Base-by-base conservation (phyloP, 768 basidiomycete genomes). In the Leccinum disarticulatum region DNA sequence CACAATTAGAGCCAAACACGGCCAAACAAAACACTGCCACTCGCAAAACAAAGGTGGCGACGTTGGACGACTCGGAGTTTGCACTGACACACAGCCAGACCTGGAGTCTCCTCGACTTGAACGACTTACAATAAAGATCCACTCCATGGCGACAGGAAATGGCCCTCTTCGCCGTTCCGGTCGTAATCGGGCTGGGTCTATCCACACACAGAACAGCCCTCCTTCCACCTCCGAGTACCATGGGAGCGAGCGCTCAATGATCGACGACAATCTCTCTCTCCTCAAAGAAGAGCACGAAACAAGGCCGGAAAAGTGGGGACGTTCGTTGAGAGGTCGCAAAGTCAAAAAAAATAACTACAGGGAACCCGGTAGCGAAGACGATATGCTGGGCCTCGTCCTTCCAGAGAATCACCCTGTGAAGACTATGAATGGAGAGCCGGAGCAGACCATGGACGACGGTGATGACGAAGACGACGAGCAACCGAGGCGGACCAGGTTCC, bases 341-440 rank as follows among this genome's bases (percentile, higher is more conserved):
- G 65, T 79, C 15, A 65, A 63, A 36, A 79, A 70, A 68, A 73
- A 63, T 41, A 69, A 62, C 6, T 84, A 84, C 68, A 71, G 68
- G 10, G 84, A 86, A 70, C 77, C 75, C 10, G 73, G 70, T 17
- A 77, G 75, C 55, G 82, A 83, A 30, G 77, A 79, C n/a, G 81
- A 77, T 25, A 6, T 55, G 6, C 63, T 52, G 0, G 66, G 71
- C 25, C 52, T 58, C 22, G 3, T 11, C 52, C 49, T 51, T 53
- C 56, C 59, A 8, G 64, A 54, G 14, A 58, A 61, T 48, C 61
- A 15, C 27, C 51, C 47, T n/a, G 48, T 62, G 8, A 70, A 72
- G 48, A 48, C 47, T 19, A 47, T 61, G 8, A 70, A 72, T 50
- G 71, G 65, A 35, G 69, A 64, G 15, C 33, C n/a, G 10, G 64